Conservation (phyloP, 83 land plant genomes). For the Thuja plicata region DNA sequence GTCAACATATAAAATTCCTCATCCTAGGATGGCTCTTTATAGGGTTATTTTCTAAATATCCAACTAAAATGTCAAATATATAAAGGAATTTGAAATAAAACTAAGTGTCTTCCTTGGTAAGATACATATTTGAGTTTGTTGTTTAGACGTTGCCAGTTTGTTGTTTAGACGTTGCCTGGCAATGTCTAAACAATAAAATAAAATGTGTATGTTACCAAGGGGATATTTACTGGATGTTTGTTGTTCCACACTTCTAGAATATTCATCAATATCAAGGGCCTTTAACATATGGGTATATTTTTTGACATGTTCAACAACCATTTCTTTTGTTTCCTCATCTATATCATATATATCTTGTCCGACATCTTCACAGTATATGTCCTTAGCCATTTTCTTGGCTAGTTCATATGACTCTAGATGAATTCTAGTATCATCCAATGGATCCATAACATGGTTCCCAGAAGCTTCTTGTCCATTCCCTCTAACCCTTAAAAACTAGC, state of each 20-base stretch:
- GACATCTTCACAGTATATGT: slow-evolving; percentile 57
- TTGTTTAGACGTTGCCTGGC: no score
- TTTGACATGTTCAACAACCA: slow-evolving; percentile 96
- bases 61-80: no score
- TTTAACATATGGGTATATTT: slow-evolving; percentile 59
- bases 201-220: slow-evolving; percentile 60
- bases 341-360: slow-evolving; percentile 48
- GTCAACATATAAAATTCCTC: slow-evolving; percentile 76
- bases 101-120: no score
- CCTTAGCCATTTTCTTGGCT: slow-evolving; percentile 88
- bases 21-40: slow-evolving; percentile 64
- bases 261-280: slow-evolving; percentile 58
- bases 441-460: no score
- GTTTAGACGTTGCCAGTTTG: no score
- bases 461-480: no score
- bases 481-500: no score
- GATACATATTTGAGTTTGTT: no score
- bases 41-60: slow-evolving; percentile 78
- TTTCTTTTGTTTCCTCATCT: slow-evolving; percentile 83
- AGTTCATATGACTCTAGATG: no score
- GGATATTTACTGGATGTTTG: slow-evolving; percentile 38
- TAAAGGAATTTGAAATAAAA: no score
- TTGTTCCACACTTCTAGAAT: slow-evolving; percentile 32
- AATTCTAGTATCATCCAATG: no score
- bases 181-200: no score